These are phyloP conservation scores for Amylocarpus encephaloides DNA, from an alignment of 2,329 filamentous ascomycete species.

Conservation along the genomic window DNA sequence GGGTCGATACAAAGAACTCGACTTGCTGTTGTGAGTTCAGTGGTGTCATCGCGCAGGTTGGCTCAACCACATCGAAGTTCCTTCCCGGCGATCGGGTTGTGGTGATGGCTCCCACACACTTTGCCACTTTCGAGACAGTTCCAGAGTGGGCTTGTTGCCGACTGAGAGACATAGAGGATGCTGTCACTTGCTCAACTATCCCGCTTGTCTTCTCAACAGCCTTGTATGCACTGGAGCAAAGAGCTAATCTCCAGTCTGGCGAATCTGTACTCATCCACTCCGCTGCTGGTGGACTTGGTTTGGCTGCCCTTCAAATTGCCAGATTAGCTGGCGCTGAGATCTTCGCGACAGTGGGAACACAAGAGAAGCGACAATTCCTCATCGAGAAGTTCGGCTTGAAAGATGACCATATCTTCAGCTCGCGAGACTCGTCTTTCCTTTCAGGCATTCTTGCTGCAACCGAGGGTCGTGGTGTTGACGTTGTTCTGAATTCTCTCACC, in stretches of 20 bases:
- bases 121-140: constrained; percentile 1
- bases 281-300: constrained; percentile 28
- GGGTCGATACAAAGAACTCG: constrained; percentile 18
- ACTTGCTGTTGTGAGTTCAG: constrained; percentile 17
- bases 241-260: constrained; percentile 8
- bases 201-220: constrained; percentile 17
- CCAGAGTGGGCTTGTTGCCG: constrained; percentile 17
- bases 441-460: constrained; percentile 18
- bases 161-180: constrained; percentile 10
- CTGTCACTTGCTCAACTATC: constrained; percentile 12
- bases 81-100: constrained; percentile 24
- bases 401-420: constrained; percentile 7
- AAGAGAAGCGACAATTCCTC: constrained; percentile 9
- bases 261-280: constrained; percentile 31
- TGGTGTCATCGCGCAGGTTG: constrained; percentile 24
- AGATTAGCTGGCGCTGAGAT: constrained; percentile 26
- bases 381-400: not conserved
- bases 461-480: constrained; percentile 22
- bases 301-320: constrained; percentile 29
- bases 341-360: constrained; percentile 20
- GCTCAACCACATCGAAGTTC: constrained; percentile 16
- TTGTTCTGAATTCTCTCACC: constrained; percentile 22
- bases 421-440: constrained; percentile 16
- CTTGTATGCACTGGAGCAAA: constrained; percentile 12
- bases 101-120: constrained; percentile 3